Conservation (phyloP, 2,329 filamentous ascomycete genomes). For the Colletotrichum sp. region DNA sequence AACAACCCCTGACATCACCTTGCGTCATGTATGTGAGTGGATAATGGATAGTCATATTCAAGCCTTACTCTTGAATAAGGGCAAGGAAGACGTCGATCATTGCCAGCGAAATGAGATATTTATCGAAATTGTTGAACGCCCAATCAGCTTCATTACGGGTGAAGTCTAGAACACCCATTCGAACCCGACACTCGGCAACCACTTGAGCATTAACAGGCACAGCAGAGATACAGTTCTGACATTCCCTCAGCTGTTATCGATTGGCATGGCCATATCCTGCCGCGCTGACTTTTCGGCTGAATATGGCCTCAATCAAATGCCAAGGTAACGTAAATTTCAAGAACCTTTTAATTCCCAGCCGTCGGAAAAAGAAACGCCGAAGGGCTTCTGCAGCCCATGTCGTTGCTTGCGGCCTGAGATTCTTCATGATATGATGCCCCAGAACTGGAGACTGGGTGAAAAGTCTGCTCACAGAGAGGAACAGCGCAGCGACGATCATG, state of each 20-base stretch:
- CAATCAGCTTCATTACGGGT: background rate
- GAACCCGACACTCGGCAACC: background rate
- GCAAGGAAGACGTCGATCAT: background rate
- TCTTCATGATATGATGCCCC: background rate
- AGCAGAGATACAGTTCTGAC: background rate
- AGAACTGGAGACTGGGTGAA: background rate
- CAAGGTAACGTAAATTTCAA: background rate
- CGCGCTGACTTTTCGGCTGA: background rate
- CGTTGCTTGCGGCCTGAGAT: background rate
- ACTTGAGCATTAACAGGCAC: background rate
- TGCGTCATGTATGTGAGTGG: background rate
- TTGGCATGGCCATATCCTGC: background rate
- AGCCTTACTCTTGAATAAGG: background rate
- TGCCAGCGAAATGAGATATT: background rate
- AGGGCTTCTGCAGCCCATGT: background rate
- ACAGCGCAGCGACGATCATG: background rate
- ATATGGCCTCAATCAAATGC: background rate
- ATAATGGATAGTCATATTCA: background rate
- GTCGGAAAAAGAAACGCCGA: background rate
- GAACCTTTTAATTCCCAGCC: background rate
- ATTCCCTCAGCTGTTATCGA: background rate
- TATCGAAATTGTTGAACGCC: background rate
- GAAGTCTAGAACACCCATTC: background rate
- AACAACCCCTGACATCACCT: background rate
- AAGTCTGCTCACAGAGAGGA: background rate